Evolutionary conservation across 495 filamentous ascomycete species (phyloP), one percentile per base, ranked within the genome.

Genomic region (Penicillium daleae): DNA sequence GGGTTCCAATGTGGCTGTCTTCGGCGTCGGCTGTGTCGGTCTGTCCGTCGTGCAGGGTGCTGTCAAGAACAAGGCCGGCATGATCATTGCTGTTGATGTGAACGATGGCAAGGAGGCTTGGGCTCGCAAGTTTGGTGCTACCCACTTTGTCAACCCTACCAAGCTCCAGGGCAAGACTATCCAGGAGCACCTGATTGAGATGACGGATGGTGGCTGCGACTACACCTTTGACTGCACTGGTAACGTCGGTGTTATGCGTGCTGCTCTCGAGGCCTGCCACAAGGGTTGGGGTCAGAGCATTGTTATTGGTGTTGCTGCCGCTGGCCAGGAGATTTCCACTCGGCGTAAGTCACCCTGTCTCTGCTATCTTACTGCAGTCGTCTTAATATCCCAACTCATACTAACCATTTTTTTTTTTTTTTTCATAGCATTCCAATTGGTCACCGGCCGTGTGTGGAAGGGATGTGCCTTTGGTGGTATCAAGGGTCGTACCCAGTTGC

Each of bases 221-320:
- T 99, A 98, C 80, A 99, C 95, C 51, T 99, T 99, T 73, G 95
- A 99, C 81, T 99, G 95, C 82, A 99, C 95, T 5, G 95, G 95
- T 21, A 98, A 98, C 70, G 93, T 97, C 27, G 85, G 88, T 56
- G 95, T 99, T 37, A 99, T 99, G 95, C 86, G 95, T 61, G 91
- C 90, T 31, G 95, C 95, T 49, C 86, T 99, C 51, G 95, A 99
- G 81, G 93, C 95, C 39, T 99, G 95, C 80, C 96, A 99, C 79
- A 99, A 99, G 85, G 95, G 95, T 32, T 99, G 95, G 95, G 95
- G 95, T 62, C 87, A 98, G 87, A 96, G 91, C 70, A 96, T 99
- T 69, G 86, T 99, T 72, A 99, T 99, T 71, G 95, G 95, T 70
- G 95, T 99, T 59, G 95, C 95, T 51, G 96, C 95, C 62, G 96